A percentile compares a stretch with the other conserved stretches of the same genome.
These are phyloP conservation scores for Cephalotrichum gorgonifer DNA, from an alignment of 2,329 filamentous ascomycete species.

Conservation along the genomic window DNA sequence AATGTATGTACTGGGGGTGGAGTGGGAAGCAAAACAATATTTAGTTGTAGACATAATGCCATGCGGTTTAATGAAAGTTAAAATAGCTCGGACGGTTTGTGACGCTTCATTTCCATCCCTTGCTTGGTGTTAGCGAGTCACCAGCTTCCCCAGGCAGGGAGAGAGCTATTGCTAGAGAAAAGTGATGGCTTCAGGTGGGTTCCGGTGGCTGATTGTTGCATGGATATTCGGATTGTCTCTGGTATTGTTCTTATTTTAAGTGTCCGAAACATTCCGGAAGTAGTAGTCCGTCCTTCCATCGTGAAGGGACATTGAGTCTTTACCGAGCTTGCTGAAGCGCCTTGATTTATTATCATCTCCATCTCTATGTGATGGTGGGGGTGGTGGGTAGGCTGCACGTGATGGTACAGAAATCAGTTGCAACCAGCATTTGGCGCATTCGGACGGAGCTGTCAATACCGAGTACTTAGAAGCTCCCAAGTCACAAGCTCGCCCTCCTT, in stretches of 20 bases:
- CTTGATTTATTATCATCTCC: too few relatives aligned
- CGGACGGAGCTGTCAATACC: background rate
- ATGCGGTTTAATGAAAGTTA: background rate
- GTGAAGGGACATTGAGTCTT: too few relatives aligned
- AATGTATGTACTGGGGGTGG: background rate
- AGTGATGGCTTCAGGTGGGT: background rate
- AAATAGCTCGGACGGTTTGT: background rate
- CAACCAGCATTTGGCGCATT: background rate
- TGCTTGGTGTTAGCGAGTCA: background rate
- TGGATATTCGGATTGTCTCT: background rate
- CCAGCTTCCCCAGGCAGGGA: background rate
- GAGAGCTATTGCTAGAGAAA: background rate
- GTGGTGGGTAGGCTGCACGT: background rate
- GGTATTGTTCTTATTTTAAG: background rate
- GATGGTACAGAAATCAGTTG: background rate
- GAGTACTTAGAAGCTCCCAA: background rate
- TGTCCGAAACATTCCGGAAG: background rate
- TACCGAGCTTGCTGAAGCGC: too few relatives aligned
- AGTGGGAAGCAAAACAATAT: background rate
- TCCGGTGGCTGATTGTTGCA: background rate
- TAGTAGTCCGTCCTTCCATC: too few relatives aligned
- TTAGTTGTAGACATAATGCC: background rate
- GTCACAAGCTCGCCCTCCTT: background rate
- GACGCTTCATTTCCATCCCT: background rate
- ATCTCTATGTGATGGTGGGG: too few relatives aligned